These are phyloP conservation scores for Peronosclerospora sorghi DNA, from an alignment of 352 stramenopile species.

Conservation along the genomic window DNA sequence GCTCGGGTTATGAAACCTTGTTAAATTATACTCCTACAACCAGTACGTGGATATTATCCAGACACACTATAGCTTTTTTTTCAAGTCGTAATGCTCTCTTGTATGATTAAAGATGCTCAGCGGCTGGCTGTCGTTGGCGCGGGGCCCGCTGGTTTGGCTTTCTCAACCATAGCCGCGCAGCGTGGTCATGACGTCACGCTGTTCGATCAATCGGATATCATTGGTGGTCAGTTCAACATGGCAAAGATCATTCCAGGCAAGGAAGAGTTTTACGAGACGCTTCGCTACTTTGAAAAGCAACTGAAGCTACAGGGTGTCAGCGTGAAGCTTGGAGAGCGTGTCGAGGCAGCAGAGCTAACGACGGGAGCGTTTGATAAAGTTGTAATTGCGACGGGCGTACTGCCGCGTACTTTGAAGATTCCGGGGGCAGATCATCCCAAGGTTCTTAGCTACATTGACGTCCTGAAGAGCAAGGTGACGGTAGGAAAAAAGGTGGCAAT, in stretches of 20 bases:
- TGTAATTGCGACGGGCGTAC: slow-evolving; percentile 93
- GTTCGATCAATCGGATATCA: slow-evolving; percentile 82
- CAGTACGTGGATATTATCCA: slow-evolving; percentile 6
- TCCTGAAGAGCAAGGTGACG: slow-evolving; percentile 81
- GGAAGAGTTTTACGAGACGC: slow-evolving; percentile 96
- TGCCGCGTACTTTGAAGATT: slow-evolving; percentile 84
- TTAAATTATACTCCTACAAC: slow-evolving; percentile 61
- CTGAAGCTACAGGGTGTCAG: slow-evolving; percentile 80
- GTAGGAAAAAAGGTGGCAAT: slow-evolving; percentile 91
- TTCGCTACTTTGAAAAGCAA: slow-evolving; percentile 90
- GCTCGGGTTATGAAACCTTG: slow-evolving; percentile 90
- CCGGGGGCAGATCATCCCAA: slow-evolving; percentile 83
- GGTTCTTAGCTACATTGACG: slow-evolving; percentile 92
- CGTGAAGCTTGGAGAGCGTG: slow-evolving; percentile 52
- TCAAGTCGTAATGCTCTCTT: background rate
- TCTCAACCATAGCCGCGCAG: slow-evolving; percentile 74
- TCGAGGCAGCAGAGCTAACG: slow-evolving; percentile 41
- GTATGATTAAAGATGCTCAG: slow-evolving; percentile 18
- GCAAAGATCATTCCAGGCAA: slow-evolving; percentile 94
- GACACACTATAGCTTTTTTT: background rate
- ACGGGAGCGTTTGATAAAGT: slow-evolving; percentile 80
- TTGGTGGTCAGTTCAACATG: slow-evolving; percentile 96
- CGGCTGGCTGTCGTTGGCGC: slow-evolving; percentile 88
- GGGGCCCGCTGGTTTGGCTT: slow-evolving; percentile 90
- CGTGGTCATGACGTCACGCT: slow-evolving; percentile 91